Evolutionary conservation across 2,329 filamentous ascomycete species (phyloP), one percentile per base, ranked within the genome.

Genomic region (Eurotiales sp.): DNA sequence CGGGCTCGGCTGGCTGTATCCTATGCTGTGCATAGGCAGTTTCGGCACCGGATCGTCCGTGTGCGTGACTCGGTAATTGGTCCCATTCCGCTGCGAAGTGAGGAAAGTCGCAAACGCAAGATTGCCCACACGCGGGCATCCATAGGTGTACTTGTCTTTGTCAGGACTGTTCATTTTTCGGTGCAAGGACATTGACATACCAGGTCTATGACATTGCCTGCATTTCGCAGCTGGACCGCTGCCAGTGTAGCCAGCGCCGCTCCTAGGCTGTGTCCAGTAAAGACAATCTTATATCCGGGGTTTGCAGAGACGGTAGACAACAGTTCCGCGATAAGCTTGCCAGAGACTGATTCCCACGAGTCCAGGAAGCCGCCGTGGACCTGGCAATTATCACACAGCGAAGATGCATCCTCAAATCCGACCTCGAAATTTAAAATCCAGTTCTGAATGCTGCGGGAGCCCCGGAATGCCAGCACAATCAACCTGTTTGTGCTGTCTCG

Each of bases 211-310:
- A 55, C 58, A 8, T 64, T 62, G 2, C 73, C 71, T 1, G 59
- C 55, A 10, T 63, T 65, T 3, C 76, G 63, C 15, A 78, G 55
- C 3, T 68, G 68, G 1, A 68, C 71, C 0, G 74, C 71, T 0
- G 69, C 75, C 7, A 80, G 56, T 2, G 63, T 67, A 1, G 76
- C 76, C 17, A 79, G 59, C 1, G 76, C 76, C 27, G 70, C 77
- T 8, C 77, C 77, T 3, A 77, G 65, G 37, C 69, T 73, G 57
- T 79, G 77, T 1, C 77, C 77, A 0, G 73, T 75, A 2, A 71
- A 56, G 1, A 76, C 64, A 48, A 79, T 53, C 15, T 15, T 61
- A 59, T 70, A 77, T 27, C 47, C 54, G 0, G 75, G 71, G 59
- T 72, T 63, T 6, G 41, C 58, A 12, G 61, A 53, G 11, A 77